Percentiles rank a stretch among this genome's conserved stretches.
These are phyloP conservation scores for Alternaria sp. DNA, from an alignment of 2,329 filamentous ascomycete species.

Conservation along the genomic window DNA sequence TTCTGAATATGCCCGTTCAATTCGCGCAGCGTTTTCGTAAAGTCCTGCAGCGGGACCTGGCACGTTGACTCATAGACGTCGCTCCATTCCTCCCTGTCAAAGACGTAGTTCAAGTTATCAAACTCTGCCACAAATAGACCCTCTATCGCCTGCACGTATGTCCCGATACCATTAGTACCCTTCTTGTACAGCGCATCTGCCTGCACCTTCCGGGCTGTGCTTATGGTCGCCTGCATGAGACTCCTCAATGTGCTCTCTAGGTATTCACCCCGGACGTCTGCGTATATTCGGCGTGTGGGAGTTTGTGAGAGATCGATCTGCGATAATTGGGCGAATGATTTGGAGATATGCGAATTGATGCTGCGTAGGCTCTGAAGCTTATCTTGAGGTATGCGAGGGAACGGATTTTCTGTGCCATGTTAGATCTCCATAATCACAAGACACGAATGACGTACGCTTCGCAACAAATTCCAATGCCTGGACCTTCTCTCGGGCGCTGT, in stretches of 20 bases:
- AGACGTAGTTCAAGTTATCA: slow-evolving; percentile 88
- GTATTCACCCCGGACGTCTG: slow-evolving; percentile 86
- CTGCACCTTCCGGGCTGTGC: slow-evolving; percentile 76
- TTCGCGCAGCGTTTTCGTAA: slow-evolving; percentile 85
- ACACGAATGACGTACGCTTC: slow-evolving; percentile 67
- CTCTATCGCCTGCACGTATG: slow-evolving; percentile 87
- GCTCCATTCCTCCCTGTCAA: slow-evolving; percentile 85
- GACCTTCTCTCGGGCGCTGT: slow-evolving; percentile 76
- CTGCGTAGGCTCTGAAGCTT: slow-evolving; percentile 77
- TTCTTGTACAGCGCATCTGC: slow-evolving; percentile 85
- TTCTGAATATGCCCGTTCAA: slow-evolving; percentile 88
- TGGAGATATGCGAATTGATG: slow-evolving; percentile 79
- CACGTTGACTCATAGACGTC: slow-evolving; percentile 81
- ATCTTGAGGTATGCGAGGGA: slow-evolving; percentile 81
- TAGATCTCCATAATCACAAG: slow-evolving; percentile 5
- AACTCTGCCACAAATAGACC: slow-evolving; percentile 88
- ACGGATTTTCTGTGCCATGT: slow-evolving; percentile 66
- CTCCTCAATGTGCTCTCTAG: slow-evolving; percentile 84
- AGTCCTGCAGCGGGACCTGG: slow-evolving; percentile 78
- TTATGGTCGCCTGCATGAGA: slow-evolving; percentile 83
- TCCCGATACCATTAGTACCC: slow-evolving; percentile 90
- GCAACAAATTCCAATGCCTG: slow-evolving; percentile 94
- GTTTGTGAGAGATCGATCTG: slow-evolving; percentile 64
- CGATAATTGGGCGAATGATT: slow-evolving; percentile 62
- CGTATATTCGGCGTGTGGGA: slow-evolving; percentile 82